Evolutionary conservation across 2,329 filamentous ascomycete species (phyloP).

Genomic region (Cordyceps sp.): DNA sequence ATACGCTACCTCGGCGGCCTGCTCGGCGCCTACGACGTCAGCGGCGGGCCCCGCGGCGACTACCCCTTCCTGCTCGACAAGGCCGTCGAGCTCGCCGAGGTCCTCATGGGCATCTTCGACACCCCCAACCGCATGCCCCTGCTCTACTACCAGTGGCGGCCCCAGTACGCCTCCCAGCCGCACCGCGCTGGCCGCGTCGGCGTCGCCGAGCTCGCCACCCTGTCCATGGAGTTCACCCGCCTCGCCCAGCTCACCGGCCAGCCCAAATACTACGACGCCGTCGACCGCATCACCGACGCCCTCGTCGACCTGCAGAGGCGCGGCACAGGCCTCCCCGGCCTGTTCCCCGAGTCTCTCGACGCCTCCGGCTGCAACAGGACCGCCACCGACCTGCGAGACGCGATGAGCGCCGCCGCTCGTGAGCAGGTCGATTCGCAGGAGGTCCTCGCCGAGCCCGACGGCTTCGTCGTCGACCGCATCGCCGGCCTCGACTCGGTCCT

Average conservation of each 20-base stretch:
- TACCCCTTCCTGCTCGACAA: conserved; percentile 60
- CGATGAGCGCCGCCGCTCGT: conserved; percentile 18
- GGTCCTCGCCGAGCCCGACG: conserved; percentile 10
- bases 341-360: conserved; percentile 68
- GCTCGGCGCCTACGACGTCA: conserved; percentile 74
- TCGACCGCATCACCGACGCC: conserved; percentile 70
- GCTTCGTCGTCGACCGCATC: conserved; percentile 7
- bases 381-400: conserved; percentile 14
- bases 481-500: conserved; percentile 1
- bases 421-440: conserved; percentile 17
- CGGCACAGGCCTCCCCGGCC: conserved; percentile 53
- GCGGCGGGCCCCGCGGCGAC: conserved; percentile 34
- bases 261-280: conserved; percentile 74
- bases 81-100: conserved; percentile 61
- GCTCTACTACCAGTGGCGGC: conserved; percentile 65
- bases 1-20: conserved; percentile 86
- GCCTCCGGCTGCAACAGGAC: conserved; percentile 60
- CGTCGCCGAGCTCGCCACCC: conserved; percentile 58
- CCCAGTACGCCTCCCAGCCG: conserved; percentile 42
- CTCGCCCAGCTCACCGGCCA: conserved; percentile 72
- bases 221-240: conserved; percentile 79
- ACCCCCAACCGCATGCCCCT: conserved; percentile 89
- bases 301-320: conserved; percentile 58
- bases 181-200: conserved; percentile 43
- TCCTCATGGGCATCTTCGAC: conserved; percentile 72